Base-by-base conservation (phyloP, 2,329 filamentous ascomycete genomes). In the Arthrinium puccinioides region DNA sequence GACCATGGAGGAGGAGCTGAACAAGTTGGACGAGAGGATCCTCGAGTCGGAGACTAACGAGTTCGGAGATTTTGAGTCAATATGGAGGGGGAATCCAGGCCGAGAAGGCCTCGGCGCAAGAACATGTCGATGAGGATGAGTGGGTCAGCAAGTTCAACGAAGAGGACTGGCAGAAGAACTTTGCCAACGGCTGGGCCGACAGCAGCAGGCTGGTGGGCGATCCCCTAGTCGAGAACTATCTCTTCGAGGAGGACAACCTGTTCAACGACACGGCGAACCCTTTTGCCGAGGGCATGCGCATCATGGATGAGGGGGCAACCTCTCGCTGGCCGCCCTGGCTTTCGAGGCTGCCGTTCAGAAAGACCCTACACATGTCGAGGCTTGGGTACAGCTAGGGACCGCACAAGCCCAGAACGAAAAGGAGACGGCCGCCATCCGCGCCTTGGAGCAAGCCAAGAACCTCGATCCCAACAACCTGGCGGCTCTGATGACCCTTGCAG, bases 351-450 rank as follows among this genome's bases (percentile, higher is more conserved):
- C 92, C 2, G 87, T 90, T 5, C 89, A 96, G 60, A 88, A 90
- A 63, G 80, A 95, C 44, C 78, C 87, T 1, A 72, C 83, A 38
- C 90, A 97, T 58, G 79, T 90, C 25, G 85, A 94, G 38, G 92
- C 92, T 3, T 98, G 92, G 92, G 87, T 89, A 9, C 83, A 88
- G 52, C 76, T 98, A 21, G 92, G 92, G 37, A 82, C 84, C 37
- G 86, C 89, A 14, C 92, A 98, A 64, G 92, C 92, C 15, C 92
- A 98, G 60, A 98, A 98, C 61, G 92, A 98, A 62, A 98, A 98
- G 66, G 92, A 98, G 61, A 84, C 87, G 8, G 90, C 92, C 0
- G 92, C 92, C 3, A 96, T 98, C 47, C 82, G 92, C 23, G 92
- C 92, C 4, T 70, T 97, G 42, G 90, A 97, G 61, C 85, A 92